Base-by-base conservation (phyloP, 2,329 filamentous ascomycete species). In the Fusarium sp. region DNA sequence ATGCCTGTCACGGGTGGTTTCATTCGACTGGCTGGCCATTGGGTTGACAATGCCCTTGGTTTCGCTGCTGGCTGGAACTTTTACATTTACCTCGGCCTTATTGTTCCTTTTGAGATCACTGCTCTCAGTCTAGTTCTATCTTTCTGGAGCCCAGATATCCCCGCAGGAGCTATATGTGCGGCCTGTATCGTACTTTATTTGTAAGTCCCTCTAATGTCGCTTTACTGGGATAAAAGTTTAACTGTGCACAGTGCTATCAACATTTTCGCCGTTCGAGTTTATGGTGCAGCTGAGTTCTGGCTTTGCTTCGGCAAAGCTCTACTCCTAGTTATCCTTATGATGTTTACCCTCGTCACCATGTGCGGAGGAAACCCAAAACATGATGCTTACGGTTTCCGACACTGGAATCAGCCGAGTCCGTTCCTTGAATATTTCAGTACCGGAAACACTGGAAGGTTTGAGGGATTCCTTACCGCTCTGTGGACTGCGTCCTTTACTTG, bases 391-490 rank as follows among this genome's bases (percentile, higher is more conserved):
- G 90, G 91, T 1, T 92, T 92, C 76, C 79, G 85, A 46, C 91
- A 91, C 77, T 94, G 90, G 89, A 86, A 83, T 45, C 81, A 88
- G 38, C 90, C 90, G 0, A 89, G 88, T 2, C 34, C 74, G 0
- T 77, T 78, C 58, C 85, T 83, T 4, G 86, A 89, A 66, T 82
- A 88, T 55, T 84, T 90, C 59, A 85, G 87, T 51, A 81, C 81
- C 0, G 91, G 90, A 1, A 76, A 84, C 43, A 83, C 91, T 0
- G 92, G 91, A 15, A 84, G 85, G 40, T 92, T 90, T 71, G 82
- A 92, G 12, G 91, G 90, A 0, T 92, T 92, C 74, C 79, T 91
- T 25, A 85, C 89, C 53, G 89, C 88, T 65, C 78, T 91, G 54
- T 90, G 89, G 66, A 84, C 86, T 62, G 88, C 87, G 7, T 83